Percentiles rank a stretch among this genome's conserved stretches.
Conservation (phyloP, 2,329 filamentous ascomycete species). For the Epicoccum sorghinum region DNA sequence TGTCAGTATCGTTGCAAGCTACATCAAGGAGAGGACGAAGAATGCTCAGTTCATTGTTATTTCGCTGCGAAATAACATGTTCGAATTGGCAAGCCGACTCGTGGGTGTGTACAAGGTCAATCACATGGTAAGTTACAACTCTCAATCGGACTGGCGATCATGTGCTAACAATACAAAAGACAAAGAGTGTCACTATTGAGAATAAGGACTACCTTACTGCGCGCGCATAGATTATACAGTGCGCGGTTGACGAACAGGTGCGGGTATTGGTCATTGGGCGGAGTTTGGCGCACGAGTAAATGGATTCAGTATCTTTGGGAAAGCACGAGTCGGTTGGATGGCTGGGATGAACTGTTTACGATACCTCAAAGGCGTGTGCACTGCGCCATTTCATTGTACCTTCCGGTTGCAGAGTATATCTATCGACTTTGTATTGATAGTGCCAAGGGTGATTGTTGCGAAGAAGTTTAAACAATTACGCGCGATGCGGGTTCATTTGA, state of each 20-base stretch:
- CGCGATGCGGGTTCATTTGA: no score
- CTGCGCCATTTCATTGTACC: neutral
- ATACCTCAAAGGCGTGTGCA: slow-evolving; percentile 1
- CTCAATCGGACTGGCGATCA: neutral
- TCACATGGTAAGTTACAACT: slow-evolving; percentile 70
- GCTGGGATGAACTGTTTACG: neutral
- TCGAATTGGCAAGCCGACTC: slow-evolving; percentile 92
- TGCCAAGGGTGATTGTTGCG: no score
- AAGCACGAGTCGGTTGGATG: neutral
- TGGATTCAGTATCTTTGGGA: neutral
- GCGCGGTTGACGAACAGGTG: neutral
- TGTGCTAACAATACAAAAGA: slow-evolving; percentile 47
- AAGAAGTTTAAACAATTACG: no score
- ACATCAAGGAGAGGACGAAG: slow-evolving; percentile 99
- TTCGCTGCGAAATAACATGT: slow-evolving; percentile 98
- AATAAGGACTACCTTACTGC: slow-evolving; percentile 54
- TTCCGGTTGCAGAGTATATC: neutral
- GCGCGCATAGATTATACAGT: slow-evolving; percentile 15
- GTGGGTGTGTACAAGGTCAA: slow-evolving; percentile 99
- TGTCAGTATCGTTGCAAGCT: slow-evolving; percentile 96
- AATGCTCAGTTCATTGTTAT: slow-evolving; percentile 99
- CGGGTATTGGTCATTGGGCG: slow-evolving; percentile 10
- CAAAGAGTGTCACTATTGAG: slow-evolving; percentile 60
- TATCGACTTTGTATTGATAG: neutral
- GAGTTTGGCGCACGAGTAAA: slow-evolving; percentile 1